These are phyloP conservation scores for Canavalia ensiformis DNA, from an alignment of 306 rosid genomes.

Conservation along the genomic window DNA sequence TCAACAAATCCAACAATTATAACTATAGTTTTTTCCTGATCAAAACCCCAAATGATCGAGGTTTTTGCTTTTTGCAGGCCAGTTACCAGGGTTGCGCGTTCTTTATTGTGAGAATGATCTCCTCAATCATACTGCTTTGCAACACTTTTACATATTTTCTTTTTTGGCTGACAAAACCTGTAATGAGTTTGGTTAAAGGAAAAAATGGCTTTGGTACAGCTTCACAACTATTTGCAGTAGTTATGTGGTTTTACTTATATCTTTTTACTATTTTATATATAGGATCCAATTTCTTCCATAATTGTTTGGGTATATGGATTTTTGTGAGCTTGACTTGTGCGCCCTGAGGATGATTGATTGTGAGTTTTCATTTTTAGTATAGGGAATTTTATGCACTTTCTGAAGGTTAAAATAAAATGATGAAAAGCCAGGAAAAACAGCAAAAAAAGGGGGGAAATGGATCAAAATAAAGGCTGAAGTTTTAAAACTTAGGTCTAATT, in stretches of 20 bases:
- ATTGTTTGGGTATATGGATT: neutral
- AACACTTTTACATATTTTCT: neutral
- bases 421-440: too few species aligned
- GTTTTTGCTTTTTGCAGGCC: conserved; percentile 69
- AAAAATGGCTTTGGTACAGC: conserved; percentile 26
- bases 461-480: too few species aligned
- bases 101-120: conserved; percentile 56
- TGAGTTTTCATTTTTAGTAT: too few species aligned
- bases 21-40: neutral
- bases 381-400: too few species aligned
- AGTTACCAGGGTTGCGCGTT: conserved; percentile 54
- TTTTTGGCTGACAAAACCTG: conserved; percentile 22
- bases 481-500: too few species aligned
- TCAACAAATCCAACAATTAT: too few species aligned
- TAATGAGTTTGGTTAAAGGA: conserved; percentile 31
- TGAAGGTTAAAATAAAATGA: too few species aligned
- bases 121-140: conserved; percentile 7
- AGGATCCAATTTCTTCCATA: neutral
- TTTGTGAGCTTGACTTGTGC: neutral
- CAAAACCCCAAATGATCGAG: neutral
- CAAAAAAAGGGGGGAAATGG: too few species aligned
- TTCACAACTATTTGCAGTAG: conserved; percentile 13
- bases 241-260: neutral
- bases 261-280: too few species aligned
- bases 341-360: neutral